Conservation (phyloP, 163 green algal species). For the Chlamydomonas reinhardtii region DNA sequence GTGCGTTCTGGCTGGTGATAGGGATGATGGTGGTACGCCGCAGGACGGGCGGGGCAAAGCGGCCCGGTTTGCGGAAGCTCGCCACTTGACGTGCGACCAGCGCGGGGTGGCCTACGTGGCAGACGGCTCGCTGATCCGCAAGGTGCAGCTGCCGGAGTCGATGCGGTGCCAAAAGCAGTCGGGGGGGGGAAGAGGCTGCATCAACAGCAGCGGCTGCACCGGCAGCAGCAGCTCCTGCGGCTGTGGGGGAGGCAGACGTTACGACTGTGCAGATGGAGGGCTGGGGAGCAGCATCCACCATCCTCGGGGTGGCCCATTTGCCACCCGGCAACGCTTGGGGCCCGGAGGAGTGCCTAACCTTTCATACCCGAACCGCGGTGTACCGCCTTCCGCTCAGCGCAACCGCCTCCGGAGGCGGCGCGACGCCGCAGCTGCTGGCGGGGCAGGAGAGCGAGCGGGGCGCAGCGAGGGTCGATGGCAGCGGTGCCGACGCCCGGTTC, state of each 20-base stretch:
- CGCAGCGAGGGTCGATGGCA: not conserved
- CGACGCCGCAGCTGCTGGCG: not conserved
- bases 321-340: too few relatives aligned
- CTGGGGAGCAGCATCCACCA: not conserved
- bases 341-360: not conserved
- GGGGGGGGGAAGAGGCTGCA: not conserved
- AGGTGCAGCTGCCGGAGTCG: not conserved
- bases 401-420: not conserved
- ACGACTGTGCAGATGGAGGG: not conserved
- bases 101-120: not conserved
- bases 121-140: not conserved
- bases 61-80: not conserved
- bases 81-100: not conserved
- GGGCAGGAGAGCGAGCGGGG: not conserved
- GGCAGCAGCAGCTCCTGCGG: not conserved
- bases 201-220: not conserved
- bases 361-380: not conserved
- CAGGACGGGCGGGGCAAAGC: not conserved
- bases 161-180: not conserved
- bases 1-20: too few relatives aligned
- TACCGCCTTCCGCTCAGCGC: not conserved
- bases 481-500: not conserved
- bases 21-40: too few relatives aligned
- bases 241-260: not conserved
- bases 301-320: not conserved